phyloP scores from a whole-genome alignment of 441 rosid species.

The Adansonia grandidieri region DNA sequence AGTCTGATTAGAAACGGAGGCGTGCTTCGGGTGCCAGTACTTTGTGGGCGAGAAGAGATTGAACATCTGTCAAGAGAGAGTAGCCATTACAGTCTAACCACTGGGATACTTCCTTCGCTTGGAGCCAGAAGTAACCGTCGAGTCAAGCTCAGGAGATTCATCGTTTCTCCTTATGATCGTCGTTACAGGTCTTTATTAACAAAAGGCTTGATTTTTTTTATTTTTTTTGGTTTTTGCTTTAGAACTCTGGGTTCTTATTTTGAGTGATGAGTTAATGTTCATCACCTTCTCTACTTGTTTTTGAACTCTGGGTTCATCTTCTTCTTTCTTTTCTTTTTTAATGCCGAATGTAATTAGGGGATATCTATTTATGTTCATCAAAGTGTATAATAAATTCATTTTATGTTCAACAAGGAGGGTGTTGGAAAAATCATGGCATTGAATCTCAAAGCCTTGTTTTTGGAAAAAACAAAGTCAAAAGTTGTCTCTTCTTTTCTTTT shows the following conservation, averaged over 20 bases:
- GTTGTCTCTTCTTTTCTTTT: background rate
- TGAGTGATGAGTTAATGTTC: conserved; percentile 17
- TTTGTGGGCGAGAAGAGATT: conserved; percentile 64
- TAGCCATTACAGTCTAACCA: conserved; percentile 86
- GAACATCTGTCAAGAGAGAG: conserved; percentile 86
- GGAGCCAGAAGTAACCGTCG: conserved; percentile 90
- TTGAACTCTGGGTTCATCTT: background rate
- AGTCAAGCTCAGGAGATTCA: conserved; percentile 60
- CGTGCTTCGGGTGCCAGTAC: conserved; percentile 39
- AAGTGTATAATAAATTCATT: background rate
- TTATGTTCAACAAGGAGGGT: background rate
- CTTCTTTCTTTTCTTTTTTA: conserved; percentile 2
- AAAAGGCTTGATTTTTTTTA: background rate
- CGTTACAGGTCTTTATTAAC: conserved; percentile 61
- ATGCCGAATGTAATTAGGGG: background rate
- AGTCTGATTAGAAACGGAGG: conserved; percentile 35
- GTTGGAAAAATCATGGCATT: conserved; percentile 25
- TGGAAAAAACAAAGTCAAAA: background rate
- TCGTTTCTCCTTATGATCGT: conserved; percentile 80
- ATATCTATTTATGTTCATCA: background rate
- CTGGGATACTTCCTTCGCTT: conserved; percentile 85
- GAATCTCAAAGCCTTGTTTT: conserved; percentile 25
- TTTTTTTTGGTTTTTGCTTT: background rate
- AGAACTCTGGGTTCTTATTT: background rate
- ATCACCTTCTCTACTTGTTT: background rate